A percentile compares a stretch with the other conserved stretches of the same genome.
Evolutionary conservation across 176 grass and related monocot species (phyloP).

Genomic region (Puccinellia tenuiflora): DNA sequence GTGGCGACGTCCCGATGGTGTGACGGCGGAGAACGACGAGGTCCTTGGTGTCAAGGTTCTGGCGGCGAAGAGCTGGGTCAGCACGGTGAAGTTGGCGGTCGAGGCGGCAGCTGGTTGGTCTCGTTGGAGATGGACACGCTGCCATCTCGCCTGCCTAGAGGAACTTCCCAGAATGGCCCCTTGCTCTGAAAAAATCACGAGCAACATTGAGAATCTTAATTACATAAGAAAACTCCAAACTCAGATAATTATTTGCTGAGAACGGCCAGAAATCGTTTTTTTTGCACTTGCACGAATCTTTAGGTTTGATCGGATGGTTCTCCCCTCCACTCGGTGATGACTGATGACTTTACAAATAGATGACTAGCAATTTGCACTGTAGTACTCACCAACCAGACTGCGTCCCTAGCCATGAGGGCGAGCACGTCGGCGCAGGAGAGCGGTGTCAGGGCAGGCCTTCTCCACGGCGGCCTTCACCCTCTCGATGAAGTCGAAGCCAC

Average conservation of each 20-base stretch:
- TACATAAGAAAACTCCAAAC: background rate
- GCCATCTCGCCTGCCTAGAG: slow-evolving; percentile 64
- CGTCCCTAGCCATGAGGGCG: slow-evolving; percentile 66
- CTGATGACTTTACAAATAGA: too few relatives aligned
- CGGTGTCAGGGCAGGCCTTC: slow-evolving; percentile 53
- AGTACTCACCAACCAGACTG: slow-evolving; percentile 59
- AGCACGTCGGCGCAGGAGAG: slow-evolving; percentile 88
- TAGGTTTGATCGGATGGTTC: background rate
- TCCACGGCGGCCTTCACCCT: slow-evolving; percentile 79
- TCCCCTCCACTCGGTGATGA: too few relatives aligned
- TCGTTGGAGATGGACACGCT: slow-evolving; percentile 49
- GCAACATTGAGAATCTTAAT: background rate
- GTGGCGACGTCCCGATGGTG: slow-evolving; percentile 75
- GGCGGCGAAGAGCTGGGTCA: slow-evolving; percentile 45
- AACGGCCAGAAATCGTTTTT: too few relatives aligned
- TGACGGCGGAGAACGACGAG: slow-evolving; percentile 90
- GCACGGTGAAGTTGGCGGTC: slow-evolving; percentile 44
- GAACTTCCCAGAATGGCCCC: slow-evolving; percentile 56
- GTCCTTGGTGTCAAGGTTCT: slow-evolving; percentile 76
- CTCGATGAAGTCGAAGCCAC: slow-evolving; percentile 66
- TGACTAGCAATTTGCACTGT: background rate
- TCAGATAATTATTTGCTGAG: too few relatives aligned
- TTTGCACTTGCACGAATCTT: background rate
- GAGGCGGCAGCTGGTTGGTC: slow-evolving; percentile 57
- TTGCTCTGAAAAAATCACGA: background rate